Base-by-base conservation (phyloP, 768 basidiomycete species). In the Suillus ampliporus region DNA sequence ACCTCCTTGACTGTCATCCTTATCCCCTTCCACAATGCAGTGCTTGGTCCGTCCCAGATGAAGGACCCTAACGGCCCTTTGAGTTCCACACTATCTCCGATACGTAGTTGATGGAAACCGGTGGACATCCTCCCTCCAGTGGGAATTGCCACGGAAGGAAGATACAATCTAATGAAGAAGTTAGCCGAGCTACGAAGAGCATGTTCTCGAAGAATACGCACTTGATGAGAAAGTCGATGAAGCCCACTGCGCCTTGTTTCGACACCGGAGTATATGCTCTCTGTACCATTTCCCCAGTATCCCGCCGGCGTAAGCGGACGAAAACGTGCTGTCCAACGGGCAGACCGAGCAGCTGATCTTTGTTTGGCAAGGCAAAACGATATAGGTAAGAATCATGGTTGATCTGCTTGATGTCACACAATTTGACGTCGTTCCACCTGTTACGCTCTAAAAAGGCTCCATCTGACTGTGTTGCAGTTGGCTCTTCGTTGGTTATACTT, bases 191-290 rank as follows among this genome's bases (percentile, higher is more conserved):
- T 59, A 58, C 50, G 60, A 8, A 38, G 19, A 48, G 38, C 31
- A n/a, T 50, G 38, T 44, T 14, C 4, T 23, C 37, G 28, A 26
- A 61, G 34, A 56, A 46, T 41, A 73, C 77, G 5, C 28, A 81
- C 81, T 86, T 89, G 71, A 89, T 74, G 54, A 88, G 72, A 54
- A 86, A 69, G 58, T 87, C 86, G 38, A 88, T 76, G 61, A 71
- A 79, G 0, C 86, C 86, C 26, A 67, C 71, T 2, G 77, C 79
- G 26, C 75, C 72, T 46, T 71, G 65, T 52, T 66, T 67, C 31
- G 85, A 86, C n/a, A 87, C 77, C 0, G 87, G 87, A 0, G 86
- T 88, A 63, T 88, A 89, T 0, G 86, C 83, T 15, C 87, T 77
- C 63, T 86, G 86, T 0, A 87, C 79, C 13, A 84, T 48, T 54